These are phyloP conservation scores for Malassezia nana DNA, from an alignment of 1,284 basidiomycete genomes.

Conservation along the genomic window DNA sequence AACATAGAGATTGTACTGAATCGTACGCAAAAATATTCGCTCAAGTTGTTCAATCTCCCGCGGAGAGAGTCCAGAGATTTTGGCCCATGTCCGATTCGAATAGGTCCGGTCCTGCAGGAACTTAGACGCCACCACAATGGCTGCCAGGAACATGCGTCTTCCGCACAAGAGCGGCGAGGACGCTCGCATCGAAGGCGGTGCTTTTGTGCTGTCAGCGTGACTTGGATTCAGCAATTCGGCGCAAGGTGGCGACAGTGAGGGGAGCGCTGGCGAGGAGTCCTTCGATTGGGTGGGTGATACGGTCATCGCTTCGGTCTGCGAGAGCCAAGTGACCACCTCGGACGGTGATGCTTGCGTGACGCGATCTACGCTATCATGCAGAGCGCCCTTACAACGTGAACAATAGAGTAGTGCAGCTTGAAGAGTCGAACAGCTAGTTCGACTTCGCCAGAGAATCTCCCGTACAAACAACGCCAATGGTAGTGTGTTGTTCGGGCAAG, in stretches of 20 bases:
- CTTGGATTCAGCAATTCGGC: background rate
- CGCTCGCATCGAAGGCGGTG: slow-evolving; percentile 8
- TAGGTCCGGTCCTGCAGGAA: slow-evolving; percentile 87
- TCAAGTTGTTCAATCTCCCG: slow-evolving; percentile 50
- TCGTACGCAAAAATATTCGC: slow-evolving; percentile 48
- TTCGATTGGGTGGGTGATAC: background rate
- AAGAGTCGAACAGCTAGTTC: slow-evolving; percentile 41
- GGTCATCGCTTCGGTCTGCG: background rate
- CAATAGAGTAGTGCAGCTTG: slow-evolving; percentile 44
- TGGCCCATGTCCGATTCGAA: slow-evolving; percentile 78
- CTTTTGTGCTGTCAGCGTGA: slow-evolving; percentile 1
- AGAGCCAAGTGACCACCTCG: background rate
- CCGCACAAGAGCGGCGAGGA: slow-evolving; percentile 55
- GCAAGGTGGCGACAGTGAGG: slow-evolving; percentile 1
- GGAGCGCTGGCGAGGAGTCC: background rate
- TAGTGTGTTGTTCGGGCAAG: slow-evolving; percentile 23
- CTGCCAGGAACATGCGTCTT: slow-evolving; percentile 73
- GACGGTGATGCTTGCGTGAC: background rate
- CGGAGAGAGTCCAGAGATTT: slow-evolving; percentile 52
- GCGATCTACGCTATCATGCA: slow-evolving; percentile 9
- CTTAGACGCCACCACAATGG: slow-evolving; percentile 77
- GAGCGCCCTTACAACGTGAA: slow-evolving; percentile 25
- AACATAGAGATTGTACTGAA: slow-evolving; percentile 50
- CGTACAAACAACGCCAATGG: slow-evolving; percentile 41
- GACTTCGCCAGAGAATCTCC: slow-evolving; percentile 42